These are phyloP conservation scores for Aspergillus avenaceus DNA, from an alignment of 495 filamentous ascomycete genomes.

Conservation along the genomic window DNA sequence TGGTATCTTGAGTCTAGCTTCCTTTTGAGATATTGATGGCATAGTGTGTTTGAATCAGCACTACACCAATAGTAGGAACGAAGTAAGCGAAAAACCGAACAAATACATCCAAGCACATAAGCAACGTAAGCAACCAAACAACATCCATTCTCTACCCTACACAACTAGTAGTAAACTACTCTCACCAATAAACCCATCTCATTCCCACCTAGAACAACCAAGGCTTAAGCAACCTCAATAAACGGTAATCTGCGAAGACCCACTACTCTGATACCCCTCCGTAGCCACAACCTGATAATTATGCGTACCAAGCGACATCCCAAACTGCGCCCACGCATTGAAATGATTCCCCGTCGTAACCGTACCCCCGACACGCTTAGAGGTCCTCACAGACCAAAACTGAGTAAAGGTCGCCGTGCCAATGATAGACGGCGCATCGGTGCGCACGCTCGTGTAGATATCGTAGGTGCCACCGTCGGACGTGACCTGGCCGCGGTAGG, in stretches of 20 bases:
- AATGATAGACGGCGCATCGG: conserved; percentile 56
- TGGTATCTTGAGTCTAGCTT: no score
- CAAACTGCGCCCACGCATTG: conserved; percentile 50
- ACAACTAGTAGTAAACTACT: no score
- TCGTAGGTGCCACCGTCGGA: conserved; percentile 62
- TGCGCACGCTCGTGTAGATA: conserved; percentile 54
- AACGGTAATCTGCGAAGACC: conserved; percentile 48
- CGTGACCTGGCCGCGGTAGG: conserved; percentile 49
- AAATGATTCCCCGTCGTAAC: conserved; percentile 57
- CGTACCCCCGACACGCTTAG: conserved; percentile 50
- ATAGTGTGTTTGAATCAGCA: no score
- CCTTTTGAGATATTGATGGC: no score
- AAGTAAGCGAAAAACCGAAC: no score
- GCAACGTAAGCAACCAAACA: no score
- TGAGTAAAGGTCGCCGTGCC: conserved; percentile 59
- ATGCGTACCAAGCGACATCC: conserved; percentile 48
- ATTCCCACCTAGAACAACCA: no score
- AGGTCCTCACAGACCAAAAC: conserved; percentile 56
- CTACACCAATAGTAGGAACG: no score
- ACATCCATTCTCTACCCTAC: no score
- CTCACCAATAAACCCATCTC: no score
- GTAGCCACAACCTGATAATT: conserved; percentile 60
- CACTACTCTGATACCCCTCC: conserved; percentile 55
- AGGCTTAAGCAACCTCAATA: no score
- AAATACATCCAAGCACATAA: no score